These are phyloP conservation scores for Flueggea neowawraea DNA, from an alignment of 441 rosid species.

Conservation along the genomic window DNA sequence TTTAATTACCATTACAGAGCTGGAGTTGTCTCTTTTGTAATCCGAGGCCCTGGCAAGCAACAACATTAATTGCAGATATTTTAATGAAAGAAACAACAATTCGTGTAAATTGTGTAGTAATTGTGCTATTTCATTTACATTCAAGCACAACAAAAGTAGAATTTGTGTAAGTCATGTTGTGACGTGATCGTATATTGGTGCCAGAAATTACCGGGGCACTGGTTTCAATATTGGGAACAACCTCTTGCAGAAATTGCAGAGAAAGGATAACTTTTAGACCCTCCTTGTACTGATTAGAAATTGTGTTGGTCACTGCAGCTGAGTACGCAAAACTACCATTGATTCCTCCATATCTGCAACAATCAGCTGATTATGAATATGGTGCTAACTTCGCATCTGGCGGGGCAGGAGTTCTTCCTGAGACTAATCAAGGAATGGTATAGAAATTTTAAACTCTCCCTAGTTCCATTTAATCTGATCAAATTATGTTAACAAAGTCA, in stretches of 20 bases:
- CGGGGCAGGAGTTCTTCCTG: conserved; percentile 75
- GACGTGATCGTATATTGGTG: too few relatives aligned
- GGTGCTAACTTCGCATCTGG: conserved; percentile 81
- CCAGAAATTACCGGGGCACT: too few relatives aligned
- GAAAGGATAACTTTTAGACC: background rate
- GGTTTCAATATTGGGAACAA: too few relatives aligned
- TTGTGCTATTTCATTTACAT: too few relatives aligned
- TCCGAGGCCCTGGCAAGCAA: background rate
- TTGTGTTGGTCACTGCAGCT: conserved; percentile 1
- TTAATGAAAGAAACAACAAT: too few relatives aligned
- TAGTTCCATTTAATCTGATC: too few relatives aligned
- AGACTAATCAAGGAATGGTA: conserved; percentile 35
- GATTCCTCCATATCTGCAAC: conserved; percentile 50
- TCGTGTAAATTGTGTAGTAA: background rate
- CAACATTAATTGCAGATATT: too few relatives aligned
- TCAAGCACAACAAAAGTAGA: too few relatives aligned
- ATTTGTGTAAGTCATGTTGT: too few relatives aligned
- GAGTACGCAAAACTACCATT: conserved; percentile 41
- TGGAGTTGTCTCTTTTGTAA: background rate
- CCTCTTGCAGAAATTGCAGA: background rate
- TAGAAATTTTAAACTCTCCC: too few relatives aligned
- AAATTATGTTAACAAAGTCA: too few relatives aligned
- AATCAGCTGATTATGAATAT: conserved; percentile 21
- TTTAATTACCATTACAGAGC: background rate
- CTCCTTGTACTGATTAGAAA: too few relatives aligned